These are phyloP conservation scores for Arabidopsis suecica DNA, from an alignment of 345 rosid species.

Conservation along the genomic window DNA sequence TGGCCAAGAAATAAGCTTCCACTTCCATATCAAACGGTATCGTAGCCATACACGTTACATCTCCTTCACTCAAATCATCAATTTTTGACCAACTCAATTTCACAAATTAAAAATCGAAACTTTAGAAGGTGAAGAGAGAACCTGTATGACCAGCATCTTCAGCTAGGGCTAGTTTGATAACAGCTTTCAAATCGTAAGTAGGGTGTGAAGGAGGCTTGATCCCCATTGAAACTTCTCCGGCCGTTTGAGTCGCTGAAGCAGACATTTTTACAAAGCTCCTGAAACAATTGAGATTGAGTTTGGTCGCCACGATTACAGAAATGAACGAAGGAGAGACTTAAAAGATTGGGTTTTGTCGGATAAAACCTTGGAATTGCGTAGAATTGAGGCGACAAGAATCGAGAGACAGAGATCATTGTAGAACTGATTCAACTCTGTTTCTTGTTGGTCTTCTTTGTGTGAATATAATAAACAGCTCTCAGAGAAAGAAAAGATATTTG, in stretches of 20 bases:
- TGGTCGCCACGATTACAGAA: not conserved
- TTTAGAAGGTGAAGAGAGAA: constrained; percentile 33
- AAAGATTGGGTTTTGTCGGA: not conserved
- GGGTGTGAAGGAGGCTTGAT: constrained; percentile 92
- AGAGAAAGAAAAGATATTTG: not conserved
- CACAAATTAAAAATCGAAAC: constrained; percentile 27
- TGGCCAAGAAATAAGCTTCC: constrained; percentile 90
- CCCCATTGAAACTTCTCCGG: constrained; percentile 50
- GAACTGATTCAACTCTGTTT: not conserved
- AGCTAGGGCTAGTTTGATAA: constrained; percentile 74
- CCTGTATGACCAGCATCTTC: constrained; percentile 97
- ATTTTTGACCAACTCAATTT: constrained; percentile 4
- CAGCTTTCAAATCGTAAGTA: constrained; percentile 77
- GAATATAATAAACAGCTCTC: not conserved
- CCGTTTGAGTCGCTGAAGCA: constrained; percentile 42
- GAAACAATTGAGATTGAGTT: constrained; percentile 9
- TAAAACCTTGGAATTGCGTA: constrained; percentile 56
- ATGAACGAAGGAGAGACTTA: constrained; percentile 6
- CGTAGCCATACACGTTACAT: constrained; percentile 94
- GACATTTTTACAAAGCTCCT: constrained; percentile 63
- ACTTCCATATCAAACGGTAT: constrained; percentile 84
- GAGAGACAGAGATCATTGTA: constrained; percentile 47
- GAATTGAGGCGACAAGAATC: constrained; percentile 46
- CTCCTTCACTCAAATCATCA: constrained; percentile 58
- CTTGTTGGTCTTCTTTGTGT: not conserved